A percentile compares a stretch with the other conserved stretches of the same genome.
These are phyloP conservation scores for Saccharomycopsis phalli DNA, from an alignment of 1,139 yeast genomes.

Conservation along the genomic window DNA sequence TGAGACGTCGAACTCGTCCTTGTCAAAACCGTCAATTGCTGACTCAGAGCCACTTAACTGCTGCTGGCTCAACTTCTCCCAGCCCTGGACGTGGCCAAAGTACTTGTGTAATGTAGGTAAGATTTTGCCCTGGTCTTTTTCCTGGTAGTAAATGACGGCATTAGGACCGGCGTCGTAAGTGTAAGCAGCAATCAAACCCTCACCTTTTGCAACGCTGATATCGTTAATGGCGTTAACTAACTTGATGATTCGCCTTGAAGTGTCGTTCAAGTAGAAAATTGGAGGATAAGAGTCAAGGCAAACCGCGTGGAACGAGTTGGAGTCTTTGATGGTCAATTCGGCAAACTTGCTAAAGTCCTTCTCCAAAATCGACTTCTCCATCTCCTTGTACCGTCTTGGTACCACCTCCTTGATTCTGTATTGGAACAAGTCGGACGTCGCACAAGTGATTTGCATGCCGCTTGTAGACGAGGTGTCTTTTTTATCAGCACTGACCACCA, in stretches of 20 bases:
- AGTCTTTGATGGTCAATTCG: constrained; percentile 87
- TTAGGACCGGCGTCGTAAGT: constrained; percentile 99
- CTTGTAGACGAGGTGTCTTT: constrained; percentile 92
- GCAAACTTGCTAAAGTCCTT: constrained; percentile 78
- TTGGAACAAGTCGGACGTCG: constrained; percentile 77
- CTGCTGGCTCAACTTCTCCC: constrained; percentile 39
- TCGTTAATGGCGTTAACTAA: constrained; percentile 73
- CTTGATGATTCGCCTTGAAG: constrained; percentile 82
- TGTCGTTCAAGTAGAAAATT: constrained; percentile 88
- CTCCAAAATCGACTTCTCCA: constrained; percentile 65
- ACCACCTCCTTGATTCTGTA: constrained; percentile 74
- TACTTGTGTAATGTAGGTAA: constrained; percentile 49
- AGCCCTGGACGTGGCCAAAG: constrained; percentile 57
- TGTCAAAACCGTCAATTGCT: constrained; percentile 18
- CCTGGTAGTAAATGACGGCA: constrained; percentile 85
- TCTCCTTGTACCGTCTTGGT: constrained; percentile 71
- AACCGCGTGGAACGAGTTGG: constrained; percentile 95
- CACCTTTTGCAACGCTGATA: constrained; percentile 24
- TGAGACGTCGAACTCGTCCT: constrained; percentile 42
- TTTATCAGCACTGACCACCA: constrained; percentile 87
- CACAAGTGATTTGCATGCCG: constrained; percentile 94
- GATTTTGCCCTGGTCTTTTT: constrained; percentile 59
- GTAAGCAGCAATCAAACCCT: constrained; percentile 65
- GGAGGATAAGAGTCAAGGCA: constrained; percentile 96
- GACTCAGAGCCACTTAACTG: no score